Percentiles rank a stretch among this genome's conserved stretches.
Evolutionary conservation across 1,284 basidiomycete genomes (phyloP).

Genomic region (Ceratobasidium sp.): DNA sequence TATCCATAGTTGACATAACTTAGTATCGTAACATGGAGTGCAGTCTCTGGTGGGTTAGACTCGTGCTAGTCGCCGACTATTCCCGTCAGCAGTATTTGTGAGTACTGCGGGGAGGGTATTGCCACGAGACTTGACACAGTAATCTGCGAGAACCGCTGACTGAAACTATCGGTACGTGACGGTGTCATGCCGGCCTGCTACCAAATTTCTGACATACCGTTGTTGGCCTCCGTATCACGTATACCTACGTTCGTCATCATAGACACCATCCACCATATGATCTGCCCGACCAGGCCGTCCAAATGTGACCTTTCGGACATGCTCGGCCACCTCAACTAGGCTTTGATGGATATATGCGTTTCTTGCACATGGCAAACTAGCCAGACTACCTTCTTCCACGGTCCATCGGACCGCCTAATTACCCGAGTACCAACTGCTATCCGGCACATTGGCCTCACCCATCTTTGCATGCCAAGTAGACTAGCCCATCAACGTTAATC

Average conservation of each 20-base stretch:
- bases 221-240: not conserved
- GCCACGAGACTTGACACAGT: too few relatives aligned
- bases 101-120: too few relatives aligned
- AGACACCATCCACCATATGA: not conserved
- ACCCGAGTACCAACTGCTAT: not conserved
- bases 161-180: too few relatives aligned
- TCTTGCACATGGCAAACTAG: not conserved
- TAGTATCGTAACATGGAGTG: too few relatives aligned
- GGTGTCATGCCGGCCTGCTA: too few relatives aligned
- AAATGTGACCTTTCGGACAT: not conserved
- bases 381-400: not conserved
- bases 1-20: too few relatives aligned
- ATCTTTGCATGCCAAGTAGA: not conserved
- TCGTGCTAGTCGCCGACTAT: too few relatives aligned
- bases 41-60: too few relatives aligned
- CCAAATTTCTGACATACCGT: too few relatives aligned
- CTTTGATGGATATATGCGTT: constrained; percentile 5
- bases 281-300: not conserved
- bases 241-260: not conserved
- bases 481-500: not conserved
- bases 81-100: too few relatives aligned
- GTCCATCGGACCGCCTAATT: not conserved
- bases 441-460: not conserved
- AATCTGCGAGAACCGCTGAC: too few relatives aligned
- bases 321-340: not conserved